phyloP scores from a whole-genome alignment of 306 rosid species.

The Notholithocarpus densiflorus region DNA sequence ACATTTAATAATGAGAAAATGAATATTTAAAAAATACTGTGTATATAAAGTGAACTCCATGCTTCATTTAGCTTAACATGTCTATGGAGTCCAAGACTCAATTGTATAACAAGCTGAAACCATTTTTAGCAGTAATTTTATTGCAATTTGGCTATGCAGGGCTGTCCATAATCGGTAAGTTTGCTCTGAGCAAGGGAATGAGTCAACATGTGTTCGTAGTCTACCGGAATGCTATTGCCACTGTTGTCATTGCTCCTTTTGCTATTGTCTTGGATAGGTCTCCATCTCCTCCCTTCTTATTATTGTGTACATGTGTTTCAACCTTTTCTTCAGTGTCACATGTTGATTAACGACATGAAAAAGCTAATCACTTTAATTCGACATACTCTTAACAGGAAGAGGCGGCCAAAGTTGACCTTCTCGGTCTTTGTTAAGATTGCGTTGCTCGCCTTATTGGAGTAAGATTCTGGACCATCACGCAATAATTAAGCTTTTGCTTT shows the following conservation, averaged over 20 bases:
- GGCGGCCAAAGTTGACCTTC: conserved; percentile 50
- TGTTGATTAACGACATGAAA: no score
- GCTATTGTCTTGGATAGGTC: conserved; percentile 52
- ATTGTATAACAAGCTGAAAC: conserved; percentile 19
- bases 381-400: conserved; percentile 29
- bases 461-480: not conserved
- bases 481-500: not conserved
- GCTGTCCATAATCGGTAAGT: conserved; percentile 31
- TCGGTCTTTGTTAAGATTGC: conserved; percentile 32
- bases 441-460: conserved; percentile 43
- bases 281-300: not conserved
- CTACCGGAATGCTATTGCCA: conserved; percentile 42
- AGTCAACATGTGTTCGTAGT: conserved; percentile 42
- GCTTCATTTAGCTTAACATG: not conserved
- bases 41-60: no score
- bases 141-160: conserved; percentile 51
- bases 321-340: no score
- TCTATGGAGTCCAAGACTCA: conserved; percentile 4
- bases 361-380: no score
- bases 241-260: conserved; percentile 39
- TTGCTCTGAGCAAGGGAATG: conserved; percentile 45
- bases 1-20: no score
- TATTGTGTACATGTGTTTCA: not conserved
- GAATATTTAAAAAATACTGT: no score
- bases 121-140: conserved; percentile 32